Conservation (phyloP, 768 basidiomycete species). For the Dioszegia crocea region DNA sequence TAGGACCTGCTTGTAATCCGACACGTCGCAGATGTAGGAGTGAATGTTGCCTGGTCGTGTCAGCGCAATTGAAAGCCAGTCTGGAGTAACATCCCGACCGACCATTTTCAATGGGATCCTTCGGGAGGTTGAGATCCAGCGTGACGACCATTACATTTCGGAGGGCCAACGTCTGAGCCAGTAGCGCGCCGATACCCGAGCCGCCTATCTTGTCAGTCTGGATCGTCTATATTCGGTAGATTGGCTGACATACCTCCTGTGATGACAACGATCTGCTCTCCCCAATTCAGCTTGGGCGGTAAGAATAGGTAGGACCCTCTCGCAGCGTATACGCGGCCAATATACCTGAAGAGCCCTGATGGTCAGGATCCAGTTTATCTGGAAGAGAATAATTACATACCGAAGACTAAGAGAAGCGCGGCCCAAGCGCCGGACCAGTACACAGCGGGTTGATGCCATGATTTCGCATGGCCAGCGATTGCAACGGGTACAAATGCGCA, state of each 20-base stretch:
- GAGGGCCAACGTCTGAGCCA: conserved; percentile 80
- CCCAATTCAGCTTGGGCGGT: conserved; percentile 70
- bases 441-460: conserved; percentile 57
- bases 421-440: conserved; percentile 57
- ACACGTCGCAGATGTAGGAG: conserved; percentile 88
- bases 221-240: not conserved
- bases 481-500: conserved; percentile 73
- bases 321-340: conserved; percentile 69
- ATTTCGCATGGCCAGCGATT: conserved; percentile 65
- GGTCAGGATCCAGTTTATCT: conserved; percentile 9
- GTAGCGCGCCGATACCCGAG: conserved; percentile 80
- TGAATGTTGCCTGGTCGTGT: conserved; percentile 62
- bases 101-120: conserved; percentile 67
- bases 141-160: conserved; percentile 79
- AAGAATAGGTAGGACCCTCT: conserved; percentile 62
- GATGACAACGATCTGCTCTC: conserved; percentile 79
- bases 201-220: conserved; percentile 57
- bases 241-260: conserved; percentile 67
- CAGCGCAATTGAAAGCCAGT: not conserved
- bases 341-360: conserved; percentile 66
- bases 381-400: conserved; percentile 55
- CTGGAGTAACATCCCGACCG: not conserved
- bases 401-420: conserved; percentile 60
- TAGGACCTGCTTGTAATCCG: conserved; percentile 69
- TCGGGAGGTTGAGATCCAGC: conserved; percentile 72